These are phyloP conservation scores for Leccinum uliginosum DNA, from an alignment of 768 basidiomycete species.

Conservation along the genomic window DNA sequence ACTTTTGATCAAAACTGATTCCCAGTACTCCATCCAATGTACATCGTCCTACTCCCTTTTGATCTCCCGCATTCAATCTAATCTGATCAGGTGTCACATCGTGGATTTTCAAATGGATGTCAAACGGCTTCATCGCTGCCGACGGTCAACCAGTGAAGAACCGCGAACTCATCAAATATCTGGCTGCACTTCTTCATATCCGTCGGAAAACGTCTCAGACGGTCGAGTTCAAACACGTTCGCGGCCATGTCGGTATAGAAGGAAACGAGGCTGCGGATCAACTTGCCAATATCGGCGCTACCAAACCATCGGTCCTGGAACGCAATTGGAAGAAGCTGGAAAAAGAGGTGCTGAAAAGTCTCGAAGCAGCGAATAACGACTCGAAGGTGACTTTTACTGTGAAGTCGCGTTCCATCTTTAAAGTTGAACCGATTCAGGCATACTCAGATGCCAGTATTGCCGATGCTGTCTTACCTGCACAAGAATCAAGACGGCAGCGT, in stretches of 20 bases:
- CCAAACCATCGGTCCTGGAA: conserved; percentile 39
- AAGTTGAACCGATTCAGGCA: conserved; percentile 11
- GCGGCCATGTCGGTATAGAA: conserved; percentile 68
- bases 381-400: conserved; percentile 18
- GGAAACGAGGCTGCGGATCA: conserved; percentile 89
- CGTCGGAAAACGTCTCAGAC: conserved; percentile 49
- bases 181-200: conserved; percentile 55
- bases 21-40: conserved; percentile 82
- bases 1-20: conserved; percentile 81
- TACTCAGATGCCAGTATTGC: conserved; percentile 31
- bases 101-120: conserved; percentile 70
- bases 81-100: conserved; percentile 51
- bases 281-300: conserved; percentile 59
- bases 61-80: conserved; percentile 3
- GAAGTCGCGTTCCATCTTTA: conserved; percentile 1
- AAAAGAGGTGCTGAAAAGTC: conserved; percentile 6
- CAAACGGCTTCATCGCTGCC: conserved; percentile 46
- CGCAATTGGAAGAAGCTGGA: conserved; percentile 51
- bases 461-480: neutral
- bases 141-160: conserved; percentile 67
- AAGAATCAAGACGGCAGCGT: neutral
- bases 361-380: conserved; percentile 8
- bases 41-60: conserved; percentile 1
- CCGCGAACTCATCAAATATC: conserved; percentile 61
- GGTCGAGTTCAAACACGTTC: conserved; percentile 66